Percentiles rank a stretch among this genome's conserved stretches.
Conservation (phyloP, 129 eudicot genomes). For the Tagetes patula region DNA sequence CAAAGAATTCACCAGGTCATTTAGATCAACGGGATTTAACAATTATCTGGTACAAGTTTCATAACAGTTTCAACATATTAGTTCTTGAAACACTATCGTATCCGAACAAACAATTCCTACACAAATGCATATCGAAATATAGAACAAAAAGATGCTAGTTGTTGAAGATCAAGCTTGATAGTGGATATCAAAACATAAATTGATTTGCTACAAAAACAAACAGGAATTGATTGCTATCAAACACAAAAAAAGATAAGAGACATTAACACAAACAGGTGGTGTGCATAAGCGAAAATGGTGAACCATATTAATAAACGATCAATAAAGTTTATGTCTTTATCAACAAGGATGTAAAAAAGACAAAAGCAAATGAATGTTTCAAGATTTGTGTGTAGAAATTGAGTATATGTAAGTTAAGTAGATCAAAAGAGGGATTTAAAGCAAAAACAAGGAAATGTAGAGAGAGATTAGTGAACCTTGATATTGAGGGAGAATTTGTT, state of each 20-base stretch:
- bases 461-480: slow-evolving; percentile 23
- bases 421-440: slow-evolving; percentile 4
- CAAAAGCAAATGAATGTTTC: not conserved
- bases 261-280: slow-evolving; percentile 41
- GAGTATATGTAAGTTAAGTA: slow-evolving; percentile 4
- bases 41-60: too few species aligned
- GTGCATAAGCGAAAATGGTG: slow-evolving; percentile 18
- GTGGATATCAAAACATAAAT: slow-evolving; percentile 4
- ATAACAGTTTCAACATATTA: too few species aligned
- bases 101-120: too few species aligned
- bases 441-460: not conserved
- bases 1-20: too few species aligned
- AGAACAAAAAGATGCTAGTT: slow-evolving; percentile 9
- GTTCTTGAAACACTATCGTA: too few species aligned
- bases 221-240: not conserved
- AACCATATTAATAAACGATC: slow-evolving; percentile 16
- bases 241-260: not conserved
- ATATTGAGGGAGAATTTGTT: slow-evolving; percentile 48
- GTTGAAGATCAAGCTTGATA: not conserved
- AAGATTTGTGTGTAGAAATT: slow-evolving; percentile 12
- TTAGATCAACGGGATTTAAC: too few species aligned
- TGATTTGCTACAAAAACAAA: not conserved
- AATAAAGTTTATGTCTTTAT: not conserved
- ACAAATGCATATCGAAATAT: not conserved
- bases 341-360: not conserved